Evolutionary conservation across 2,329 filamentous ascomycete species (phyloP), one percentile per base, ranked within the genome.

Genomic region (Calonectria multiphialidica): DNA sequence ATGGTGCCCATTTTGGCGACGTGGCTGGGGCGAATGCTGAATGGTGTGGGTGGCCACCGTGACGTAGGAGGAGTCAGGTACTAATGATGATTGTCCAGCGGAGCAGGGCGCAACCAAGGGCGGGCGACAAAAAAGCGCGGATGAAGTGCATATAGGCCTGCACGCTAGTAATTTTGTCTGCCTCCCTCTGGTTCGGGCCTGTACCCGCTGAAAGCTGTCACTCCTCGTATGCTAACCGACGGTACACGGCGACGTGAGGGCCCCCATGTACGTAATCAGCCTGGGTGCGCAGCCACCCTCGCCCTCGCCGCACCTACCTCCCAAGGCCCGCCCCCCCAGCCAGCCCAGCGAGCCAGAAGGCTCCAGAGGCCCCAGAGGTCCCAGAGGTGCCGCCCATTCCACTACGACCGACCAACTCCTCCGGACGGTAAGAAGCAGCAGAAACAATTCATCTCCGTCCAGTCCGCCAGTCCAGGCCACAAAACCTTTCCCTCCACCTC

Each of bases 241-340:
- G 47, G 44, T 47, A 50, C 44, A 30, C 42, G 45, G n/a, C 37
- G 35, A 59, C 30, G 18, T 33, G 53, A 53, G 59, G 53, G 45
- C 62, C 53, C 50, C 42, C 57, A 66, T 64, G 67, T 71, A 70
- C 70, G 70, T 72, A 72, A 72, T 69, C 70, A 63, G 62, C 42
- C 49, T 44, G 53, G 50, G 70, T 66, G 70, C 70, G 70, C 70
- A 72, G 70, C 70, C 70, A 72, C 70, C 30, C 57, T 62, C 47
- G 57, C 64, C 45, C 42, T 71, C 68, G 63, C 68, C 63, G 68
- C 68, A 64, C 62, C 53, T 71, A 23, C 37, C 55, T 62, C 25
- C 37, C 25, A 30, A 59, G 33, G 33, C 65, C 65, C 53, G 28
- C 28, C 28, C 28, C 28, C 28, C 28, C 63, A 40, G 42, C 42